Base-by-base conservation (phyloP, 1,284 basidiomycete species). In the Peniophora sp. region DNA sequence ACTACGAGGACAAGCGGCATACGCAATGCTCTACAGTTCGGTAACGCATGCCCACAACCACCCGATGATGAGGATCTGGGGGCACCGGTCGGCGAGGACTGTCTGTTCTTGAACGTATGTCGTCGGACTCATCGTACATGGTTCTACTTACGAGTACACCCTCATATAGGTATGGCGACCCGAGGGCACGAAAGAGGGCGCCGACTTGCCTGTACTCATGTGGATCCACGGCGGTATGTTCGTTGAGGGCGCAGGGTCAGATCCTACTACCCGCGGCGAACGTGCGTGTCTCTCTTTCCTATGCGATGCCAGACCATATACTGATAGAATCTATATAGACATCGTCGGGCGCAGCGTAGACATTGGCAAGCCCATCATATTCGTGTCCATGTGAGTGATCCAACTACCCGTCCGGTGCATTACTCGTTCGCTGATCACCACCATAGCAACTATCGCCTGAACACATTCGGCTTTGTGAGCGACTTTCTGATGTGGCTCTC, bases 391-490 rank as follows among this genome's bases (percentile, higher is more conserved):
- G 77, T 78, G 56, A 47, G 71, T 60, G 8, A n/a, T 43, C 36
- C 49, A 18, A 10, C 22, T 10, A n/a, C 32, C 47, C n/a, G 27
- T 48, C 49, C 10, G n/a, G n/a, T 51, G 23, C 36, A 3, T 22
- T 48, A 45, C 45, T 39, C 9, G 23, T 20, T 51, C 27, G 47
- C 17, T 42, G 23, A 5, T 17, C 20, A 3, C 45, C 24, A 12
- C 17, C 23, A 11, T 48, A 81, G 77, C 3, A 81, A 81, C 55
- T 79, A 80, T 54, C 76, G 77, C 0, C 49, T 80, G 45, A 80
- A 81, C 57, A 78, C 76, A 0, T 81, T 81, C 54, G 78, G 79
- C 50, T 81, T 81, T 52, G 77, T 80, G 52, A 60, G 72, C 64
- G 3, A 2, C 47, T 24, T 35, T 34, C 34, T 18, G 14, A 5